Evolutionary conservation across 139 green algal genomes (phyloP), one percentile per base, ranked within the genome.

Genomic region (Medakamo hakoo): DNA sequence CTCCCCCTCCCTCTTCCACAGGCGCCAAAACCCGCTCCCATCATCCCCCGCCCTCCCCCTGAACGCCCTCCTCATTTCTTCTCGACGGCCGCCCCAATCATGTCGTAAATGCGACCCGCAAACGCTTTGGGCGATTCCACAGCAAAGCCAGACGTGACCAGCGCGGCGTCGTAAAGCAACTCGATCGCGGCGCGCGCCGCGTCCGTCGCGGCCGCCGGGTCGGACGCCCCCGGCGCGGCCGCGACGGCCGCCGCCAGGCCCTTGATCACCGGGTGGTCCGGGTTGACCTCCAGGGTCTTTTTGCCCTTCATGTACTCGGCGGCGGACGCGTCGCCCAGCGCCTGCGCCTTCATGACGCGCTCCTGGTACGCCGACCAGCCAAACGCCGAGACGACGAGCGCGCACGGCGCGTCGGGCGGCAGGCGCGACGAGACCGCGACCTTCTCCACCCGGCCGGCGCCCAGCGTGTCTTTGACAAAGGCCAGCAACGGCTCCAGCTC

Each of bases 361-460:
- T 99, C 91, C 90, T 97, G 97, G 85, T 99, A 97, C 60, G 93
- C 91, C 31, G 60, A 82, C 88, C 92, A 99, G 20, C 93, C 93
- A 71, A 96, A 95, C 79, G 98, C 95, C 70, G 77, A 89, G 60
- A 91, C 91, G 27, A 97, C 89, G 22, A 99, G 79, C 4, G 93
- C 81, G 74, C 85, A 94, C 31, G 93, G 93, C 1, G 88, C 92
- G 78, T 93, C 84, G 21, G 78, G 76, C n/a, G n/a, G n/a, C 65
- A 97, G 77, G 2, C 91, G 81, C 65, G 70, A 78, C 20, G 76
- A 89, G 2, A 94, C 74, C 30, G 65, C 63, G 27, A 94, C 87
- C 73, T 92, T 91, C 67, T 89, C 82, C 31, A 94, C 78, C 55
- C 80, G 80, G n/a, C n/a, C n/a, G 28, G 84, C 79, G 4, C 71